Evolutionary conservation across 169 alveolate genomes (phyloP).

Genomic region (Plasmodium billcollinsi): DNA sequence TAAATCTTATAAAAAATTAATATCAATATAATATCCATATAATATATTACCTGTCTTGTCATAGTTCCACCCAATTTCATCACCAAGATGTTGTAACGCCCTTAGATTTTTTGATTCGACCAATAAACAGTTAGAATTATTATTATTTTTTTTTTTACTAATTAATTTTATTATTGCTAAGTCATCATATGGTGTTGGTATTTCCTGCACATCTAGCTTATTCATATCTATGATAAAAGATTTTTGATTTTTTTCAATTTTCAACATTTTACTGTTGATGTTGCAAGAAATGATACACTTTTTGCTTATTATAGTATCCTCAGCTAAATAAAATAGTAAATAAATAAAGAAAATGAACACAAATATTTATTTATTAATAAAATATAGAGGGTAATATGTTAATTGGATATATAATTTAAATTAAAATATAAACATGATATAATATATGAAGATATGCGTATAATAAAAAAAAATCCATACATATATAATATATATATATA

Average conservation of each 20-base stretch:
- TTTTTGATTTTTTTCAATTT: conserved; percentile 27
- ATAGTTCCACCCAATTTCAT: conserved; percentile 58
- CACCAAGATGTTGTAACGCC: conserved; percentile 44
- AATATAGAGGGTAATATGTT: no score
- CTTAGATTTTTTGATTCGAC: conserved; percentile 28
- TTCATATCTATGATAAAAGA: conserved; percentile 21
- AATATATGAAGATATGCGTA: no score
- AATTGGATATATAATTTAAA: no score
- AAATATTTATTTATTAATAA: background rate
- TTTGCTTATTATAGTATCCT: conserved; percentile 25
- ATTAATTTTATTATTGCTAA: conserved; percentile 27
- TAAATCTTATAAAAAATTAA: no score
- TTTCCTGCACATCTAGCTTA: conserved; percentile 30
- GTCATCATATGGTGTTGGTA: conserved; percentile 13
- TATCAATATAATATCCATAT: background rate
- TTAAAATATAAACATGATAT: no score
- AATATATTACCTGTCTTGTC: conserved; percentile 13
- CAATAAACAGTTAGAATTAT: background rate
- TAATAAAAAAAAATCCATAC: no score
- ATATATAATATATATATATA: no score
- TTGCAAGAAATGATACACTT: conserved; percentile 25
- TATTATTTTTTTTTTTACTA: conserved; percentile 1
- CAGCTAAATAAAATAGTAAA: conserved; percentile 20
- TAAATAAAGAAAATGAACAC: background rate
- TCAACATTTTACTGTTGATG: conserved; percentile 1